phyloP scores from a whole-genome alignment of 1,284 basidiomycete genomes.

The Ustilago loliicola region DNA sequence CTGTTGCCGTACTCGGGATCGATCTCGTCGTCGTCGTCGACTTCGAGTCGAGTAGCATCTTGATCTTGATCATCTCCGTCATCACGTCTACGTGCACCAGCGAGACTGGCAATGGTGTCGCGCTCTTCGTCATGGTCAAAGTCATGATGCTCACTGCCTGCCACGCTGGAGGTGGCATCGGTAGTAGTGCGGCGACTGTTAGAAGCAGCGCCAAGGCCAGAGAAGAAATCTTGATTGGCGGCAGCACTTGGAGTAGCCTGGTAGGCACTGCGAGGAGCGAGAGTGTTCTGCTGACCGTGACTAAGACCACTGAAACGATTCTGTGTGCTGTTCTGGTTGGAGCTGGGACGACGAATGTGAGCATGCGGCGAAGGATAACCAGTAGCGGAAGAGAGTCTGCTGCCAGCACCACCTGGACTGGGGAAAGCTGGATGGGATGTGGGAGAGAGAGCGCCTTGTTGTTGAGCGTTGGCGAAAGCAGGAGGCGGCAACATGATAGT shows the following conservation, averaged over 20 bases:
- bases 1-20: slow-evolving; percentile 34
- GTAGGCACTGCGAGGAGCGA: slow-evolving; percentile 35
- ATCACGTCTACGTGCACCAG: slow-evolving; percentile 40
- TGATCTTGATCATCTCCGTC: slow-evolving; percentile 24
- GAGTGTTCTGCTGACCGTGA: slow-evolving; percentile 43
- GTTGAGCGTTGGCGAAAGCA: slow-evolving; percentile 24
- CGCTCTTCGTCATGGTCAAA: slow-evolving; percentile 55
- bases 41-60: slow-evolving; percentile 12
- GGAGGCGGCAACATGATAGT: slow-evolving; percentile 56
- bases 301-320: slow-evolving; percentile 42
- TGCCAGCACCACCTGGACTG: slow-evolving; percentile 36
- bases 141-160: slow-evolving; percentile 41
- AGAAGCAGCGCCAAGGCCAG: slow-evolving; percentile 28
- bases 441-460: slow-evolving; percentile 35
- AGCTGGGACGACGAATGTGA: slow-evolving; percentile 54
- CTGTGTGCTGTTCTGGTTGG: slow-evolving; percentile 22
- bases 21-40: slow-evolving; percentile 25
- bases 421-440: slow-evolving; percentile 29
- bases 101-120: slow-evolving; percentile 57
- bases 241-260: slow-evolving; percentile 14
- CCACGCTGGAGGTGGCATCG: slow-evolving; percentile 46
- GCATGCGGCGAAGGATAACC: slow-evolving; percentile 60
- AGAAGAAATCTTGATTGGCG: slow-evolving; percentile 48
- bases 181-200: slow-evolving; percentile 30
- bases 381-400: slow-evolving; percentile 19